Percentiles rank a stretch among this genome's conserved stretches.
phyloP scores from a whole-genome alignment of 768 basidiomycete species.

The Amanita subjunquillea region DNA sequence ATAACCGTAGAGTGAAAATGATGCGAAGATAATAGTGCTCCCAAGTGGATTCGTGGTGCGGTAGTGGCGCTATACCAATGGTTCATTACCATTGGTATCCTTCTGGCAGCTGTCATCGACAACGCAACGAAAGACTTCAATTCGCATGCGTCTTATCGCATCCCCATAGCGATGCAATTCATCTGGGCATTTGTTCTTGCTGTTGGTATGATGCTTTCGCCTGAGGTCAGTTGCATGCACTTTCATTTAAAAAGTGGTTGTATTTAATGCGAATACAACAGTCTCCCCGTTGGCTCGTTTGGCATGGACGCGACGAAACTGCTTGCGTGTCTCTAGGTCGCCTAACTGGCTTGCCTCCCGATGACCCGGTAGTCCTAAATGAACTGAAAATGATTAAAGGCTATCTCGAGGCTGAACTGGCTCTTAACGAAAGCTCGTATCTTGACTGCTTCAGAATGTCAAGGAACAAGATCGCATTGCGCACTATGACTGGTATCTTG shows the following conservation, averaged over 20 bases:
- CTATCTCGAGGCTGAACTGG: constrained; percentile 54
- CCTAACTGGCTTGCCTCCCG: constrained; percentile 44
- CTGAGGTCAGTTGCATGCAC: constrained; percentile 33
- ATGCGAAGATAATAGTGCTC: constrained; percentile 26
- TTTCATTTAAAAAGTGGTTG: constrained; percentile 6
- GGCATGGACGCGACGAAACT: constrained; percentile 46
- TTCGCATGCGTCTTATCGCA: constrained; percentile 47
- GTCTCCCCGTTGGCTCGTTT: constrained; percentile 74
- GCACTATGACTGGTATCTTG: constrained; percentile 77
- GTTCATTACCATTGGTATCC: constrained; percentile 67
- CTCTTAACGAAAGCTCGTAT: constrained; percentile 52
- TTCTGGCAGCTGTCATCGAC: constrained; percentile 61
- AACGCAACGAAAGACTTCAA: constrained; percentile 48
- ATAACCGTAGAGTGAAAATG: background rate
- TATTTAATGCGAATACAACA: constrained; percentile 9
- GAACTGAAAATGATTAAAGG: constrained; percentile 40
- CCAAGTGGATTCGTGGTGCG: constrained; percentile 68
- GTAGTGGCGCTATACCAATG: constrained; percentile 64
- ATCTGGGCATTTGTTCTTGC: constrained; percentile 68
- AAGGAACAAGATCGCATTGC: constrained; percentile 52
- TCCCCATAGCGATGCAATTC: constrained; percentile 73
- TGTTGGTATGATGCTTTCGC: constrained; percentile 61
- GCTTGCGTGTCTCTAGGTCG: constrained; percentile 52
- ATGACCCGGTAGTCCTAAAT: constrained; percentile 40
- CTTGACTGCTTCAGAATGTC: constrained; percentile 45